A percentile compares a stretch with the other conserved stretches of the same genome.
These are phyloP conservation scores for Penicillium parvum DNA, from an alignment of 495 filamentous ascomycete genomes.

Conservation along the genomic window DNA sequence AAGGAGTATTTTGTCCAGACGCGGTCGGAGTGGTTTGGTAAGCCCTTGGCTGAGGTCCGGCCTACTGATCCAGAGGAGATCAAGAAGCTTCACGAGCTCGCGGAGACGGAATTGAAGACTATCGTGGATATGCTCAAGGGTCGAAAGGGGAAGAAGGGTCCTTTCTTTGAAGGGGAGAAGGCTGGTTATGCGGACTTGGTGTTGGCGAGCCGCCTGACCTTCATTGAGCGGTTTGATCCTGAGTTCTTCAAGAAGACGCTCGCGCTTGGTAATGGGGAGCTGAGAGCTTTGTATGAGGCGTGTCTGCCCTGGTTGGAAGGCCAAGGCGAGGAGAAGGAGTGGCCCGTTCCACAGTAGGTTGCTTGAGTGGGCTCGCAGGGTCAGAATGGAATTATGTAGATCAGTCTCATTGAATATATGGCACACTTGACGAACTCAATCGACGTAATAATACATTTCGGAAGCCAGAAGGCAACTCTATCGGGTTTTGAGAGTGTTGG, in stretches of 20 bases:
- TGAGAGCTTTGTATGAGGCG: conserved; percentile 22
- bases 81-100: conserved; percentile 8
- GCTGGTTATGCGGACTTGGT: conserved; percentile 26
- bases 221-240: conserved; percentile 19
- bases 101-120: conserved; percentile 12
- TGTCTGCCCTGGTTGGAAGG: conserved; percentile 30
- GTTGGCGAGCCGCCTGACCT: conserved; percentile 18
- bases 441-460: conserved; percentile 30
- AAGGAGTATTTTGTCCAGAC: conserved; percentile 31
- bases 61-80: conserved; percentile 17
- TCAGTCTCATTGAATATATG: conserved; percentile 27
- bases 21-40: conserved; percentile 25
- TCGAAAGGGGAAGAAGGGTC: conserved; percentile 25
- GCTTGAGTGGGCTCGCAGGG: too few species aligned
- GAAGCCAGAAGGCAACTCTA: conserved; percentile 4
- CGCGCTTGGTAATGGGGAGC: conserved; percentile 20
- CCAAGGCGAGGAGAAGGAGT: conserved; percentile 32
- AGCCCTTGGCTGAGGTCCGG: conserved; percentile 28
- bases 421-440: conserved; percentile 25
- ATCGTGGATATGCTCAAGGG: conserved; percentile 24
- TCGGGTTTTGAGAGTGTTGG: conserved; percentile 8
- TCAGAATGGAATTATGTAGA: conserved; percentile 4
- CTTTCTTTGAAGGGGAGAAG: conserved; percentile 30
- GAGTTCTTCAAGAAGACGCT: conserved; percentile 18
- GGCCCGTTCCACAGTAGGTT: conserved; percentile 16